Percentiles rank a stretch among this genome's conserved stretches.
Conservation (phyloP, 1,284 basidiomycete genomes). For the Thecaphora thlaspeos region DNA sequence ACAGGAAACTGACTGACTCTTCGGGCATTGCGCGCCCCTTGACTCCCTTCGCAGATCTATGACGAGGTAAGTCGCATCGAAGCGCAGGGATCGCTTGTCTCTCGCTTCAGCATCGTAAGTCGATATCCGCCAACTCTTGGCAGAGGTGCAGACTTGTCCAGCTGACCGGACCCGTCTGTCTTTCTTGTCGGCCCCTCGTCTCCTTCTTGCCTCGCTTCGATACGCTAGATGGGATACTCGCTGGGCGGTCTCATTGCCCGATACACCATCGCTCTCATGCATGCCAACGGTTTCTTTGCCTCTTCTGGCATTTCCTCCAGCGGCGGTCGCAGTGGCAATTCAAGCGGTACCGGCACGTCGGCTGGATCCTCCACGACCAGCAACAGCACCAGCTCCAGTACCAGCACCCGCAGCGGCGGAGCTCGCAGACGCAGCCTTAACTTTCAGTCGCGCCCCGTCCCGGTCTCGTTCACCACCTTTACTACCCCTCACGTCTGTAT, state of each 20-base stretch:
- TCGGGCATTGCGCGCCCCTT: too few relatives aligned
- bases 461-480: slow-evolving; percentile 68
- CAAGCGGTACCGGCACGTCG: too few relatives aligned
- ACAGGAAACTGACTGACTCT: too few relatives aligned
- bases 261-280: slow-evolving; percentile 72
- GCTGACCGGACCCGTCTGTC: too few relatives aligned
- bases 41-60: slow-evolving; percentile 59
- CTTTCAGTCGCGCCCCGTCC: slow-evolving; percentile 16
- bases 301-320: background rate
- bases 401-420: too few relatives aligned
- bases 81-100: slow-evolving; percentile 14
- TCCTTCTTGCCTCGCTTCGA: background rate
- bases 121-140: too few relatives aligned
- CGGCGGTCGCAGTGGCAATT: too few relatives aligned
- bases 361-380: too few relatives aligned
- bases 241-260: slow-evolving; percentile 77
- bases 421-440: background rate
- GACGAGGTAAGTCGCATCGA: slow-evolving; percentile 19
- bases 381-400: too few relatives aligned
- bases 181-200: too few relatives aligned
- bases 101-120: slow-evolving; percentile 14
- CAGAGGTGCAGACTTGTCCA: too few relatives aligned
- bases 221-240: slow-evolving; percentile 66
- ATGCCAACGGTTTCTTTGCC: slow-evolving; percentile 59
- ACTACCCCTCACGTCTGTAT: slow-evolving; percentile 77